A percentile compares a stretch with the other conserved stretches of the same genome.
phyloP scores from a whole-genome alignment of 495 filamentous ascomycete genomes.

The Penicillium riverlandense region DNA sequence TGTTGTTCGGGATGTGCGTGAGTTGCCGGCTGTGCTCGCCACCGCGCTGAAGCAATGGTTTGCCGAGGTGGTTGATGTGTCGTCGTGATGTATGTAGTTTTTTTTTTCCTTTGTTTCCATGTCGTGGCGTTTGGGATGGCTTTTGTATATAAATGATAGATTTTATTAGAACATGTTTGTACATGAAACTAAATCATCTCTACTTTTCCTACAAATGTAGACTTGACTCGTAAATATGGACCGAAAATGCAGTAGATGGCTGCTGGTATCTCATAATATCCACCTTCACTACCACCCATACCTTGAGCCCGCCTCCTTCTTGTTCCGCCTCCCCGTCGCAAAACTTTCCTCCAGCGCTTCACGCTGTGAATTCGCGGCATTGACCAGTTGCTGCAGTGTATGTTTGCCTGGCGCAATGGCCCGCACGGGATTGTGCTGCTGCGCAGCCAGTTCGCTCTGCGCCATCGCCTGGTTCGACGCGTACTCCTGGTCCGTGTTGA shows the following conservation, averaged over 20 bases:
- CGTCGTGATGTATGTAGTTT: slow-evolving; percentile 24
- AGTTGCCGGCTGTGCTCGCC: slow-evolving; percentile 82
- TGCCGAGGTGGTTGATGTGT: slow-evolving; percentile 73
- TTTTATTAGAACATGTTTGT: not conserved
- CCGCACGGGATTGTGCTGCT: slow-evolving; percentile 73
- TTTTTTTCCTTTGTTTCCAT: slow-evolving; percentile 2
- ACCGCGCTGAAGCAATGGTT: slow-evolving; percentile 93
- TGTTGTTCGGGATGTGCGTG: slow-evolving; percentile 83
- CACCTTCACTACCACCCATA: slow-evolving; percentile 66
- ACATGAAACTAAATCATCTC: not conserved
- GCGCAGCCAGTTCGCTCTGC: slow-evolving; percentile 49
- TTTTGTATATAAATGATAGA: slow-evolving; percentile 14
- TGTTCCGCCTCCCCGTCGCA: slow-evolving; percentile 63
- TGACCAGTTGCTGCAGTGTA: slow-evolving; percentile 78
- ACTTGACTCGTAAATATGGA: not conserved
- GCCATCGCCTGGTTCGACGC: slow-evolving; percentile 59
- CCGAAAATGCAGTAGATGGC: not conserved
- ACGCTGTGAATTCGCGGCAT: slow-evolving; percentile 67
- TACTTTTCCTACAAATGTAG: not conserved
- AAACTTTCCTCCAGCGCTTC: slow-evolving; percentile 86
- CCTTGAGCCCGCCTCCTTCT: slow-evolving; percentile 67
- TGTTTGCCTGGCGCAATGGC: slow-evolving; percentile 85
- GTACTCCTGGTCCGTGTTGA: slow-evolving; percentile 85
- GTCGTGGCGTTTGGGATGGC: slow-evolving; percentile 1
- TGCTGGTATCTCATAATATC: not conserved